A percentile compares a stretch with the other conserved stretches of the same genome.
Evolutionary conservation across 140 eudicot genomes (phyloP).

Genomic region (Anethum foeniculum): DNA sequence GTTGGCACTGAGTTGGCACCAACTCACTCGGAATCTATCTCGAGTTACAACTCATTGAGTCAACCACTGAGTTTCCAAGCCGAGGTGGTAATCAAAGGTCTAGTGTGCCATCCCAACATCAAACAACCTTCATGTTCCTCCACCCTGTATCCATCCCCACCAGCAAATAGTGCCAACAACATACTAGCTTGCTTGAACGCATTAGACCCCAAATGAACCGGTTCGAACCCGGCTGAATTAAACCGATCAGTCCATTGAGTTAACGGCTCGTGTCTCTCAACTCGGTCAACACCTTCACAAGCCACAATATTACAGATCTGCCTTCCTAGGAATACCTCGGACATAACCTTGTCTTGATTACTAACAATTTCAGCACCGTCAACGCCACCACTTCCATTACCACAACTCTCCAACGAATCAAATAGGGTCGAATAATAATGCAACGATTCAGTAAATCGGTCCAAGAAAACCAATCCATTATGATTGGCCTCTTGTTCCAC

Average conservation of each 20-base stretch:
- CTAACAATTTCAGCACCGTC: constrained; percentile 12
- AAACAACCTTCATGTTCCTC: constrained; percentile 68
- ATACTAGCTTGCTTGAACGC: constrained; percentile 80
- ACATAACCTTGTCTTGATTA: constrained; percentile 53
- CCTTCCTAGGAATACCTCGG: constrained; percentile 67
- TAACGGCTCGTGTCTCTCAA: constrained; percentile 66
- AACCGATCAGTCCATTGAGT: constrained; percentile 56
- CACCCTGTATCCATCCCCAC: constrained; percentile 85
- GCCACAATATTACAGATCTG: constrained; percentile 85
- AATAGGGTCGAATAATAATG: constrained; percentile 75
- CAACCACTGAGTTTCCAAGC: constrained; percentile 64
- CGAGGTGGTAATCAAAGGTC: constrained; percentile 74
- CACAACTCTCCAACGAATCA: constrained; percentile 67
- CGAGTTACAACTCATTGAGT: constrained; percentile 12
- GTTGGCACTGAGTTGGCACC: constrained; percentile 23
- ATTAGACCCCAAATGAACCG: constrained; percentile 74
- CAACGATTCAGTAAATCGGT: constrained; percentile 68
- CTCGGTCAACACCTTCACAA: constrained; percentile 68
- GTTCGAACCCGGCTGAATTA: constrained; percentile 46
- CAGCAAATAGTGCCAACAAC: constrained; percentile 63
- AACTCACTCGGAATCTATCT: constrained; percentile 8
- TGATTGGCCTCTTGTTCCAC: constrained; percentile 82
- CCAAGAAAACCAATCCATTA: constrained; percentile 57
- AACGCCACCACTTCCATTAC: constrained; percentile 13
- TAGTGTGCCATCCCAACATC: constrained; percentile 91